Conservation (phyloP, 1,284 basidiomycete genomes). For the Xerocomus nothofagi region DNA sequence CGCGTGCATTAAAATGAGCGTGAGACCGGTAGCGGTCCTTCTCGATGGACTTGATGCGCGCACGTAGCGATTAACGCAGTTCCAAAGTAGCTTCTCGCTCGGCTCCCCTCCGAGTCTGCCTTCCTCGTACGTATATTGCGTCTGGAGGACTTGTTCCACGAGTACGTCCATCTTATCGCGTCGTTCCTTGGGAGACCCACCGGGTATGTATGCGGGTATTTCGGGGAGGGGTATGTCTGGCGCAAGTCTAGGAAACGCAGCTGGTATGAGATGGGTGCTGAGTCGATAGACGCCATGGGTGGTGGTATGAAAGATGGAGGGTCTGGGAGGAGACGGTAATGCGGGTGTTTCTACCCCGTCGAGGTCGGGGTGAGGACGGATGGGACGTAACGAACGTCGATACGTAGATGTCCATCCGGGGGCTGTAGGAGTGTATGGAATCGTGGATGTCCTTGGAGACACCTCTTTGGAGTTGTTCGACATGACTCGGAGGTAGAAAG, state of each 20-base stretch:
- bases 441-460: constrained; percentile 14
- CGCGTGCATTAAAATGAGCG: constrained; percentile 74
- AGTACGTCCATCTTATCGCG: constrained; percentile 23
- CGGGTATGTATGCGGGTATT: constrained; percentile 15
- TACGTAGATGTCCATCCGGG: constrained; percentile 21
- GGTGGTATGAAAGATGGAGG: constrained; percentile 22
- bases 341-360: constrained; percentile 7
- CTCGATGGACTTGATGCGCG: constrained; percentile 15
- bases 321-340: constrained; percentile 23
- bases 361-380: constrained; percentile 14
- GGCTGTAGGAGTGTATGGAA: constrained; percentile 22
- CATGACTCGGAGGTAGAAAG: background rate
- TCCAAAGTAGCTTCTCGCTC: constrained; percentile 50
- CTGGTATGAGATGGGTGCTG: constrained; percentile 74
- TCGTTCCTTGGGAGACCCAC: constrained; percentile 32
- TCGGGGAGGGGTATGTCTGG: constrained; percentile 46
- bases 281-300: constrained; percentile 37
- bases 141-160: constrained; percentile 26
- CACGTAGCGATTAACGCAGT: constrained; percentile 57
- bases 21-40: constrained; percentile 47
- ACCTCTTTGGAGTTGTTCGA: background rate
- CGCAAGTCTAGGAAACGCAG: constrained; percentile 61
- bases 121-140: constrained; percentile 14
- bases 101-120: constrained; percentile 25
- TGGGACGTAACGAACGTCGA: constrained; percentile 21